Conservation (phyloP, 2,329 filamentous ascomycete species). For the Metarhizium sp. region DNA sequence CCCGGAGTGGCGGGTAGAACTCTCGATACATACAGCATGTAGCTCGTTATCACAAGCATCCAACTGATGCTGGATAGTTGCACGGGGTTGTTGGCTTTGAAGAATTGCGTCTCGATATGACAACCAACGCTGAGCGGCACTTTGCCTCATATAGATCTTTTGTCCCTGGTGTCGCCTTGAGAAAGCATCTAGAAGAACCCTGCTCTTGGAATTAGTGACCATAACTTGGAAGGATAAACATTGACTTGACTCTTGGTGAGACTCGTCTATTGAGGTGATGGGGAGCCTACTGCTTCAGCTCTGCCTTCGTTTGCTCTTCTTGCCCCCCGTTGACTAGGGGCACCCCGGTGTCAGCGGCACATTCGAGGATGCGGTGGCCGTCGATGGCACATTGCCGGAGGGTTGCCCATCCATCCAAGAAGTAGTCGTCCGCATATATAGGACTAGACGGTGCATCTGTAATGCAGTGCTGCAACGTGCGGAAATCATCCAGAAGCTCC, state of each 20-base stretch:
- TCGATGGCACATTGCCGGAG: constrained; percentile 54
- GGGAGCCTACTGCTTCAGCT: constrained; percentile 49
- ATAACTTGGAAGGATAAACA: neutral
- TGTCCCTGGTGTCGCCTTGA: constrained; percentile 53
- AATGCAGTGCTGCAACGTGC: constrained; percentile 52
- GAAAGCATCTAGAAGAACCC: constrained; percentile 50
- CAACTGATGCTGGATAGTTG: constrained; percentile 38
- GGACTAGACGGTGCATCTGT: constrained; percentile 47
- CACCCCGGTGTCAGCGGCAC: constrained; percentile 52
- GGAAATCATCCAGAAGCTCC: constrained; percentile 53
- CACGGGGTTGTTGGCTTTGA: constrained; percentile 38
- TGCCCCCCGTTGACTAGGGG: constrained; percentile 42
- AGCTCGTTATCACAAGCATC: constrained; percentile 47
- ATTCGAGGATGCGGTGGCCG: constrained; percentile 56
- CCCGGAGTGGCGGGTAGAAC: neutral
- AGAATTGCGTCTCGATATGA: constrained; percentile 43
- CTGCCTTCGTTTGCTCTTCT: constrained; percentile 51
- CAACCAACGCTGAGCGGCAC: constrained; percentile 51
- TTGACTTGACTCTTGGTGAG: neutral
- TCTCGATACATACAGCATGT: constrained; percentile 36
- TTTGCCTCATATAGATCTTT: constrained; percentile 55
- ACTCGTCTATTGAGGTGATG: neutral
- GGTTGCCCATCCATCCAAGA: constrained; percentile 53
- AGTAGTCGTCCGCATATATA: constrained; percentile 45
- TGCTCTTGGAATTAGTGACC: constrained; percentile 15